Evolutionary conservation across 345 rosid species (phyloP), one percentile per base, ranked within the genome.

Genomic region (Pugionium dolabratum): DNA sequence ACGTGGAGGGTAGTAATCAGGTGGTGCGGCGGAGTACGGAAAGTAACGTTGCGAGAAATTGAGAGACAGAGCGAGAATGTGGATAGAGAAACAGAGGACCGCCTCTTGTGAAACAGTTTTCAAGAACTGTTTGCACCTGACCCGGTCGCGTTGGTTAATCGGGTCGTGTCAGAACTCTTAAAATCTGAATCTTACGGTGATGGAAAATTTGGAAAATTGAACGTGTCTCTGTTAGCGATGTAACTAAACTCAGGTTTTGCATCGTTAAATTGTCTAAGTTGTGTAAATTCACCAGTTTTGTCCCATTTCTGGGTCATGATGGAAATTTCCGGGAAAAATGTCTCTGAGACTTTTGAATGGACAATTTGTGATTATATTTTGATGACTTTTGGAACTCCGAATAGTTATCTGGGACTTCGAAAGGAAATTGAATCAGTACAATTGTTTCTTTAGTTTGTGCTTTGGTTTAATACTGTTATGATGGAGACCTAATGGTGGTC

Each of bases 131-230:
- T 72, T 43, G n/a, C 36, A 50, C 45, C 34, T 35, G 50, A 72
- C 76, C 67, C 62, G 76, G 72, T 59, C 44, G 56, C 4, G 5
- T 36, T 57, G 60, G 76, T 61, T 51, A 50, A 0, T 43, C 66
- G 66, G 71, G 50, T 73, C 72, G 76, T 62, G 33, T 73, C 31
- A 45, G 50, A 43, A 39, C 48, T 72, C 11, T 64, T 60, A 27
- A 7, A 6, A 9, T 60, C 52, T 11, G 50, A 51, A 9, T 41
- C 50, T 30, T 47, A 56, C 0, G 25, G 26, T 27, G 54, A 4
- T 27, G 34, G 6, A 18, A 1, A 29, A 18, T 18, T 18, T 18
- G 18, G 18, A 18, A 18, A 18, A 18, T 18, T 18, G 18, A 18
- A 18, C 18, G 18, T 18, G 0, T 18, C 18, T 18, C 2, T 51